Evolutionary conservation across 768 basidiomycete genomes (phyloP), one percentile per base, ranked within the genome.

Genomic region (Podaxis carcinomalis): DNA sequence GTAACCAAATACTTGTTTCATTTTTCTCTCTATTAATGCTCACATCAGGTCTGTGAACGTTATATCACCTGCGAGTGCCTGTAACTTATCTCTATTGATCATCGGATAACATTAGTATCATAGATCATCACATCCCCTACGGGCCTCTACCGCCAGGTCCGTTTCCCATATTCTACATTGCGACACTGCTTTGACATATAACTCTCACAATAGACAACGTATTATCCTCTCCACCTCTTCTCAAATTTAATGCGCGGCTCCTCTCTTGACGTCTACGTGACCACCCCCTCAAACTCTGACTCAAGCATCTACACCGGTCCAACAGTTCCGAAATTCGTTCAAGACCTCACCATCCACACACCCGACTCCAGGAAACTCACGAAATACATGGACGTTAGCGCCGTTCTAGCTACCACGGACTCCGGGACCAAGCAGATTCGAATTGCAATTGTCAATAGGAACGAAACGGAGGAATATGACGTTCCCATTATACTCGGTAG

Each of bases 241-340:
- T 77, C 82, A 1, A 80, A 68, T 42, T 76, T 81, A 56, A 87
- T 87, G 85, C 78, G 77, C 39, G 82, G 83, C 44, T 69, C 69
- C 25, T 74, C 79, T 4, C 72, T 81, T 14, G 62, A 71, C 35
- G 69, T 81, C 35, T 68, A 76, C 58, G 72, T 80, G 57, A 63
- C 70, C 14, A 72, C 74, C 4, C 72, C 74, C 4, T 59, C 64
- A 1, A 57, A 64, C 1, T 39, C 64, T 0, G 62, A 65, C 16
- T 42, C 40, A 7, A 7, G 40, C 11, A 59, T 66, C 2, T 82
- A 79, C 68, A 63, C 64, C 0, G 80, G 80, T 0, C 75, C 78
- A 5, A 85, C 84, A 0, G 78, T 83, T 39, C 85, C 85, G 2
- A 63, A 74, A 10, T 86, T 80, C 71, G 77, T 85, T 21, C 75